Evolutionary conservation across 305 asterid genomes (phyloP).

Genomic region (Fraxinus ornus): DNA sequence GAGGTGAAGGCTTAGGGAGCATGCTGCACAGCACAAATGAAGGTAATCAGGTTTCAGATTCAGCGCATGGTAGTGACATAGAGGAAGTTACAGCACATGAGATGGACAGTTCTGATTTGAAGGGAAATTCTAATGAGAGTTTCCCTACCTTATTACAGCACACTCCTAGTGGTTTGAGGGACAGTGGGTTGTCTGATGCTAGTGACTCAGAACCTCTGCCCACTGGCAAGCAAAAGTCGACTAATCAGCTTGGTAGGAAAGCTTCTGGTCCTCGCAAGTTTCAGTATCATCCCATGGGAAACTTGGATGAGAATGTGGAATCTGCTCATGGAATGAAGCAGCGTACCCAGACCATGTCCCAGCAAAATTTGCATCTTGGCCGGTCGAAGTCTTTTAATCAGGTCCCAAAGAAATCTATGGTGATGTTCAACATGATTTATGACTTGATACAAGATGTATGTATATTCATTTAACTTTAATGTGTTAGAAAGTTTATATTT

Average conservation of each 20-base stretch:
- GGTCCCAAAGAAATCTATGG: conserved; percentile 34
- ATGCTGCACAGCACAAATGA: conserved; percentile 38
- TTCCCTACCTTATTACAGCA: conserved; percentile 63
- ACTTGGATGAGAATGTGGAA: conserved; percentile 58
- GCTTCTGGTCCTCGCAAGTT: conserved; percentile 63
- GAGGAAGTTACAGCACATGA: conserved; percentile 44
- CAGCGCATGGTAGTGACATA: conserved; percentile 33
- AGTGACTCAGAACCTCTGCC: conserved; percentile 57
- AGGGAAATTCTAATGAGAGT: conserved; percentile 72
- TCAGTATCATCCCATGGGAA: conserved; percentile 90
- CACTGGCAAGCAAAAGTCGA: conserved; percentile 56
- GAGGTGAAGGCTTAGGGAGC: conserved; percentile 45
- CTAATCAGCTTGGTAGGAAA: conserved; percentile 48
- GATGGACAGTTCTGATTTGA: conserved; percentile 43
- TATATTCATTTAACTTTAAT: background rate
- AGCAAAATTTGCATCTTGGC: conserved; percentile 46
- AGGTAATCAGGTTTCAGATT: conserved; percentile 35
- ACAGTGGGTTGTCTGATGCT: conserved; percentile 47
- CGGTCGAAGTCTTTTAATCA: conserved; percentile 52
- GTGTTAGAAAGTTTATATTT: conserved; percentile 11
- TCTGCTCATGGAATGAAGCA: conserved; percentile 47
- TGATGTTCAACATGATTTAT: conserved; percentile 38
- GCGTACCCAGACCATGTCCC: conserved; percentile 40
- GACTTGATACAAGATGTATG: background rate
- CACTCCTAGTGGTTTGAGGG: conserved; percentile 56